A percentile compares a stretch with the other conserved stretches of the same genome.
Evolutionary conservation across 805 yeast genomes (phyloP).

Genomic region (Barnettozyma californica): DNA sequence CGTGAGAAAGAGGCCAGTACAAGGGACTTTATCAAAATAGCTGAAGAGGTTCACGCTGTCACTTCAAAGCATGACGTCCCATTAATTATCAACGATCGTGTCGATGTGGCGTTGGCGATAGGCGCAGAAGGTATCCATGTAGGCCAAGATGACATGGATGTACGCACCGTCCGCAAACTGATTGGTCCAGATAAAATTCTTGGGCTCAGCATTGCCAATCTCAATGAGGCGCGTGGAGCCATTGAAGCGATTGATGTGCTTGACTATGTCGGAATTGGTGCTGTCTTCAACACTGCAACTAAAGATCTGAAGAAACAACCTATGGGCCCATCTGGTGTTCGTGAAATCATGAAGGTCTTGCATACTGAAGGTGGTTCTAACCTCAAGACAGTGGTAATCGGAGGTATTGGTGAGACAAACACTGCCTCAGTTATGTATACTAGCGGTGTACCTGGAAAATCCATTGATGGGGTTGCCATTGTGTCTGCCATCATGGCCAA

Average conservation of each 20-base stretch:
- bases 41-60: constrained; percentile 52
- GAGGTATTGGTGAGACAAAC: constrained; percentile 68
- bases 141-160: constrained; percentile 83
- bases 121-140: constrained; percentile 91
- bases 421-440: constrained; percentile 52
- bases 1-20: constrained; percentile 77
- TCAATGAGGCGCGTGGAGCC: constrained; percentile 49
- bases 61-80: constrained; percentile 63
- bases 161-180: constrained; percentile 46
- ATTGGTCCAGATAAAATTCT: constrained; percentile 71
- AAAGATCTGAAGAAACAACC: constrained; percentile 52
- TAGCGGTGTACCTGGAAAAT: constrained; percentile 38
- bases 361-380: constrained; percentile 28
- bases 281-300: constrained; percentile 69
- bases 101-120: constrained; percentile 84
- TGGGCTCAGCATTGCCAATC: constrained; percentile 69
- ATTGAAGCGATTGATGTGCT: constrained; percentile 36
- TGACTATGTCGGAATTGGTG: constrained; percentile 85
- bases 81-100: constrained; percentile 76
- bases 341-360: constrained; percentile 46
- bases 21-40: constrained; percentile 57
- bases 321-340: constrained; percentile 67
- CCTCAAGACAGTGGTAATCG: constrained; percentile 69
- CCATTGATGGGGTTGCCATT: constrained; percentile 79
- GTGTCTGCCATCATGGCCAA: constrained; percentile 82